A percentile compares a stretch with the other conserved stretches of the same genome.
Conservation (phyloP, 1,284 basidiomycete species). For the Cryptococcus sp. region DNA sequence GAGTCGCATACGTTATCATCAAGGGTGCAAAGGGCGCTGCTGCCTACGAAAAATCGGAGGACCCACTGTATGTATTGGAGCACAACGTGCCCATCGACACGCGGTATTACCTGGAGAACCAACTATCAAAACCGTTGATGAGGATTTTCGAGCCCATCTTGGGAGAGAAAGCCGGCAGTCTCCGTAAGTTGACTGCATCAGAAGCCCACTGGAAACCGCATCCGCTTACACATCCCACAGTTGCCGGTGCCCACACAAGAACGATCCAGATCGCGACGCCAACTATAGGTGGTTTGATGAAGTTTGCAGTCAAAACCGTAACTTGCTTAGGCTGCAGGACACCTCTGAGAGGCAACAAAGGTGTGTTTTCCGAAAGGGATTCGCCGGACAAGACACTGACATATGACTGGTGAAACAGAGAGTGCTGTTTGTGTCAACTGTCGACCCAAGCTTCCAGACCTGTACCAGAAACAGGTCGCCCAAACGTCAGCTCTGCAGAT, state of each 20-base stretch:
- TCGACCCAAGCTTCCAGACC: constrained; percentile 71
- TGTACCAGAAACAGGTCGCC: constrained; percentile 82
- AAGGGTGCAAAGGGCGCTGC: constrained; percentile 94
- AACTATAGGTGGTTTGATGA: constrained; percentile 91
- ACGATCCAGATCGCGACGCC: constrained; percentile 92
- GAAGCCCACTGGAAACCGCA: neutral
- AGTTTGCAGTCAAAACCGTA: constrained; percentile 88
- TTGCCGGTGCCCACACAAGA: constrained; percentile 88
- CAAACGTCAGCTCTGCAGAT: constrained; percentile 75
- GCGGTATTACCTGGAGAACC: constrained; percentile 93
- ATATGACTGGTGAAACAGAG: constrained; percentile 53
- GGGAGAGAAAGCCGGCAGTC: constrained; percentile 77
- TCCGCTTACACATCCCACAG: constrained; percentile 51
- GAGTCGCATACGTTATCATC: constrained; percentile 94
- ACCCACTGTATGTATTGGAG: constrained; percentile 90
- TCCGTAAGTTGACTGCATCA: constrained; percentile 62
- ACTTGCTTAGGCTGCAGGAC: constrained; percentile 94
- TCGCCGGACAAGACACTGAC: constrained; percentile 3
- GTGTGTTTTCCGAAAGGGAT: constrained; percentile 51
- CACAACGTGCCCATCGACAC: constrained; percentile 96
- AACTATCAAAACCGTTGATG: constrained; percentile 90
- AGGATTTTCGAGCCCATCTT: constrained; percentile 97
- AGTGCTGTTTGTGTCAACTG: constrained; percentile 93
- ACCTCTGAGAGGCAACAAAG: constrained; percentile 64
- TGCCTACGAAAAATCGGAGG: constrained; percentile 97